Evolutionary conservation across 495 filamentous ascomycete genomes (phyloP), one percentile per base, ranked within the genome.

Genomic region (Polyplosphaeria fusca): DNA sequence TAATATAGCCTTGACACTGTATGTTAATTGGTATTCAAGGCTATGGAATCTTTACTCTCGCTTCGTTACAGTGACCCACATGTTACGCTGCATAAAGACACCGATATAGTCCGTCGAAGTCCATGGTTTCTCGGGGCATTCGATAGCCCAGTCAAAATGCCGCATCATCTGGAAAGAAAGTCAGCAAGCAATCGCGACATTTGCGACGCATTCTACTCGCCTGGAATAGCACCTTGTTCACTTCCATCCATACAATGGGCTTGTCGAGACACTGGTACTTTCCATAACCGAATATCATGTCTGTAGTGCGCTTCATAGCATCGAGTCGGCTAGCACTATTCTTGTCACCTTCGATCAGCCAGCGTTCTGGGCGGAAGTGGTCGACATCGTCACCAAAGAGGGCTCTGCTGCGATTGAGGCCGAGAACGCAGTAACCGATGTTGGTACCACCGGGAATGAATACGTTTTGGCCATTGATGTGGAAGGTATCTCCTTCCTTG

Each of bases 181-280:
- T 68, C 65, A 11, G 48, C 20, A n/a, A n/a, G n/a, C n/a, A 35
- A 35, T 35, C 7, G 7, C 30, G 7, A 35, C n/a, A n/a, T 35
- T 35, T 35, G 14, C 7, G 30, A 35, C 7, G 7, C n/a, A n/a
- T 35, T 14, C 22, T n/a, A 35, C 69, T n/a, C 43, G 80, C 77
- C 77, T 84, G 77, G 26, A 82, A 73, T 43, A 82, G 71, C 2
- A 76, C 60, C 70, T 85, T 85, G 38, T 74, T 74, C 25, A 81
- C 55, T 65, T 82, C 71, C 47, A 73, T 67, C 30, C 60, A 58
- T 3, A 73, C 74, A 52, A 75, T 65, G 9, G 60, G 20, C 41
- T 61, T 67, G 0, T 73, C 74, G 22, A 77, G 43, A 51, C 73
- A 77, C 52, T 63, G 58, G 28, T 64, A 73, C 22, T 66, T 58